Evolutionary conservation across 2,329 filamentous ascomycete species (phyloP), one percentile per base, ranked within the genome.

Genomic region (Pestalotiopsis fici): DNA sequence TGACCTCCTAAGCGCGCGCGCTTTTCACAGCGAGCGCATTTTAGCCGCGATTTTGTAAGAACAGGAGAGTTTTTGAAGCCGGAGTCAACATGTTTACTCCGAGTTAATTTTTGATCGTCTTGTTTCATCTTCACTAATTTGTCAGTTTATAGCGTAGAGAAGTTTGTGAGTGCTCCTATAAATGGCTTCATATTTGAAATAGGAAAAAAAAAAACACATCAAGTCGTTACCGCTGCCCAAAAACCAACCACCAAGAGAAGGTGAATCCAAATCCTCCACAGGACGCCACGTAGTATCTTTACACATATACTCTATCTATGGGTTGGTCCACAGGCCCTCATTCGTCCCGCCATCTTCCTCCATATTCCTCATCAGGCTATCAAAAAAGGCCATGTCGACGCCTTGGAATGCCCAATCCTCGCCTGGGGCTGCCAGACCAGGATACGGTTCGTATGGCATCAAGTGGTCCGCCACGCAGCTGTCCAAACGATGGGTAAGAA

Each of bases 361-460:
- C 12, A n/a, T 31, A 23, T 35, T 54, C 25, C 60, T 64, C 47
- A 68, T 68, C 18, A 77, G 64, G 55, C 67, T 72, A 28, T 70
- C 71, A 54, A 78, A 75, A n/a, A 78, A 69, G n/a, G 76, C 73
- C 37, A 72, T 68, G 57, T 78, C 75, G 11, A 78, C 73, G 11
- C 75, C 75, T 47, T 76, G 74, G 9, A 78, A 65, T 3, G 70
- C 69, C 72, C 73, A 75, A 21, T 75, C 70, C 27, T 71, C 71
- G 18, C 56, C 64, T 21, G 69, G 70, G 3, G 66, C 56, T 1
- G 64, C 55, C 9, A 72, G 64, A 3, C 67, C 67, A 12, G 68
- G 66, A 61, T 23, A 39, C n/a, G n/a, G 11, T 35, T 61, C 13
- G 28, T 61, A 27, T 25, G 13, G 55, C 18, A 15, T 28, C 23